Percentiles rank a stretch among this genome's conserved stretches.
These are phyloP conservation scores for Tardiomyces digboiensis DNA, from an alignment of 1,139 yeast species.

Conservation along the genomic window DNA sequence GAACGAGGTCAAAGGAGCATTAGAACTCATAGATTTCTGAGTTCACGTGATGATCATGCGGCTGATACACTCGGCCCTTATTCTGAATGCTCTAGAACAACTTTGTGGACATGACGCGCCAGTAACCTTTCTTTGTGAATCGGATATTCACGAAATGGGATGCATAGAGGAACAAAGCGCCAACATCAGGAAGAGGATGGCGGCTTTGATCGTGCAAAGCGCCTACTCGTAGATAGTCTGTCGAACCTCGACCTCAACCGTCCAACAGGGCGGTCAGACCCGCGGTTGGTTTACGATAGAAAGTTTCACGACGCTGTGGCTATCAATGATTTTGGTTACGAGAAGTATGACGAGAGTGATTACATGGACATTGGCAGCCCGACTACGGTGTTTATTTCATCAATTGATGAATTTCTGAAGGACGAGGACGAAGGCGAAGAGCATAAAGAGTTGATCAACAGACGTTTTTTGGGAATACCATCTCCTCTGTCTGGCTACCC, in stretches of 20 bases:
- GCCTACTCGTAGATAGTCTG: constrained; percentile 2
- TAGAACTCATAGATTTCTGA: no score
- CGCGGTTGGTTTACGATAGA: background rate
- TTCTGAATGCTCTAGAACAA: no score
- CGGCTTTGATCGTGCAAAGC: background rate
- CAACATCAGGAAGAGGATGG: background rate
- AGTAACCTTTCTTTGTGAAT: no score
- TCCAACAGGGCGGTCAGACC: no score
- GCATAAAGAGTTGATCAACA: background rate
- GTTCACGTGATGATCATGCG: no score
- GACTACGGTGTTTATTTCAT: constrained; percentile 15
- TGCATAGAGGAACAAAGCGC: background rate
- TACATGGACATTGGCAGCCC: constrained; percentile 15
- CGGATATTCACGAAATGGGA: background rate
- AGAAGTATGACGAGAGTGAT: constrained; percentile 3
- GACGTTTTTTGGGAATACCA: background rate
- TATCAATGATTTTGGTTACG: background rate
- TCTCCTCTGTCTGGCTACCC: background rate
- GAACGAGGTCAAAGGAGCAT: no score
- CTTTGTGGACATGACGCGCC: no score
- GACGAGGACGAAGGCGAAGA: constrained; percentile 10
- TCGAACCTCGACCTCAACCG: background rate
- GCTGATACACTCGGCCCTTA: no score
- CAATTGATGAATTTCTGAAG: constrained; percentile 15
- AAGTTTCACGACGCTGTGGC: background rate